A percentile compares a stretch with the other conserved stretches of the same genome.
Conservation (phyloP, 495 filamentous ascomycete genomes). For the Penicillium cosmopolitanum region DNA sequence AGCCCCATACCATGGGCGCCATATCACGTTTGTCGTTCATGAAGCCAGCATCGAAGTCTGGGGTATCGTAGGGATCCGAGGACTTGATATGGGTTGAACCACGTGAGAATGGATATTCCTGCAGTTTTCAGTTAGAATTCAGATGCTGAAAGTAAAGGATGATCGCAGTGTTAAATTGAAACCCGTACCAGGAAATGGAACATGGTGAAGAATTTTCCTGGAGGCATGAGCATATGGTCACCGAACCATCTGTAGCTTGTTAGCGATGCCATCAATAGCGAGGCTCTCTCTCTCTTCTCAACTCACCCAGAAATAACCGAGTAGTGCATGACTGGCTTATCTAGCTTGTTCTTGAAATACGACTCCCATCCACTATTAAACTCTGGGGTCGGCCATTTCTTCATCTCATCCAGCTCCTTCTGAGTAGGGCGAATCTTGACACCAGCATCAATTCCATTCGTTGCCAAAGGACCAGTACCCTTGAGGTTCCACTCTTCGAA, state of each 20-base stretch:
- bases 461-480: conserved; percentile 78
- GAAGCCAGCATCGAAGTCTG: conserved; percentile 83
- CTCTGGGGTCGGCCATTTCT: conserved; percentile 65
- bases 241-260: conserved; percentile 37
- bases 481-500: conserved; percentile 79
- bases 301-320: conserved; percentile 64
- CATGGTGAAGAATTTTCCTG: conserved; percentile 85
- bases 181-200: conserved; percentile 73
- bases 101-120: conserved; percentile 78
- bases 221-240: conserved; percentile 75
- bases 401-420: conserved; percentile 69
- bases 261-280: conserved; percentile 2
- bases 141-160: neutral
- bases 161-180: neutral
- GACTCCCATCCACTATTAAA: conserved; percentile 73
- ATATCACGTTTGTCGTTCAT: conserved; percentile 86
- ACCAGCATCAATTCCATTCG: conserved; percentile 83
- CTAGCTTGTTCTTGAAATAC: conserved; percentile 84
- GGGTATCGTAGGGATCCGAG: conserved; percentile 69
- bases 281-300: conserved; percentile 1
- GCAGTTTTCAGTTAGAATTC: neutral
- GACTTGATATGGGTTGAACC: conserved; percentile 73
- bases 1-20: conserved; percentile 83
- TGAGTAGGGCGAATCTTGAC: conserved; percentile 78
- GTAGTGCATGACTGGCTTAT: conserved; percentile 88